A percentile compares a stretch with the other conserved stretches of the same genome.
phyloP scores from a whole-genome alignment of 148 eudicot genomes.

The Rheum nobile region DNA sequence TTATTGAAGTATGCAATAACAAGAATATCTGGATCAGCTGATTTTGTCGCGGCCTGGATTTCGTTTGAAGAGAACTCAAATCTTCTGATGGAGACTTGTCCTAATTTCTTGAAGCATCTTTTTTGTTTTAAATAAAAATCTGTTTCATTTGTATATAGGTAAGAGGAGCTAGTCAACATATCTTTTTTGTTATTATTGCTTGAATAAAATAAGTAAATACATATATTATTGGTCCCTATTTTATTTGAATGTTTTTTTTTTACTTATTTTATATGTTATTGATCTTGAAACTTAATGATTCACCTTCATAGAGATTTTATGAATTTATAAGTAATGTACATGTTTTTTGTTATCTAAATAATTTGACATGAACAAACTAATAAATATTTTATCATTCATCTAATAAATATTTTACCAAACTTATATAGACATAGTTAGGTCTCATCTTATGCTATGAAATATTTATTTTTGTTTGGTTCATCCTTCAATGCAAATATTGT shows the following conservation, averaged over 20 bases:
- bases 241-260: not conserved
- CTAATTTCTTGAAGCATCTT: not conserved
- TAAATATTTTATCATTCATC: too few relatives aligned
- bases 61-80: not conserved
- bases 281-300: not conserved
- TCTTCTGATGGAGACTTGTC: not conserved
- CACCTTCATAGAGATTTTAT: not conserved
- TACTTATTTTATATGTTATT: not conserved
- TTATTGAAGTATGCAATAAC: not conserved
- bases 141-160: too few relatives aligned
- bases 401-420: too few relatives aligned
- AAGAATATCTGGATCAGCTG: not conserved
- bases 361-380: too few relatives aligned
- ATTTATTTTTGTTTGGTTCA: too few relatives aligned
- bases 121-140: not conserved
- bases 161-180: not conserved
- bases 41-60: not conserved
- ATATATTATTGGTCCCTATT: not conserved
- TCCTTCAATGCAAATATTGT: too few relatives aligned
- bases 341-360: not conserved
- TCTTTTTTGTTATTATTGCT: not conserved
- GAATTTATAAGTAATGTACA: not conserved
- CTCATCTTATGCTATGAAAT: too few relatives aligned
- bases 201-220: not conserved
- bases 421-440: too few relatives aligned